Evolutionary conservation across 2,329 filamentous ascomycete genomes (phyloP).

Genomic region (Phoma herbarum): DNA sequence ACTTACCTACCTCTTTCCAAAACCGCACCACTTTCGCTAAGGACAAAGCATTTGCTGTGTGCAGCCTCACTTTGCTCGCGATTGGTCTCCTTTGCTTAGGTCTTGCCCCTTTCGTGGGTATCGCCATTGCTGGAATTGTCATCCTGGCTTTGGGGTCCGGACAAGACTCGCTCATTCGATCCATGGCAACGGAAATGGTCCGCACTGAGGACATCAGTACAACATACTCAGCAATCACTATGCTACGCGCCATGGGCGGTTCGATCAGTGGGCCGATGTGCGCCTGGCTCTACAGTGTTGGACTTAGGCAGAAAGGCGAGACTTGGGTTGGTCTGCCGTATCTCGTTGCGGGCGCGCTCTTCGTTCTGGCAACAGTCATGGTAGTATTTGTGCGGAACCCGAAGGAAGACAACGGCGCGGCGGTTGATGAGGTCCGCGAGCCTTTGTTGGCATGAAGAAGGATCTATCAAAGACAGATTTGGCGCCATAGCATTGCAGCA

Average conservation of each 20-base stretch:
- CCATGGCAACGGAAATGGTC: conserved; percentile 32
- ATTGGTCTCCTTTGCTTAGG: conserved; percentile 23
- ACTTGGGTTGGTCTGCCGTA: conserved; percentile 25
- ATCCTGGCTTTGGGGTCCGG: conserved; percentile 28
- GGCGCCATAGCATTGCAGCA: background rate
- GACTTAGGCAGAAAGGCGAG: conserved; percentile 6
- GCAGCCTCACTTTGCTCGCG: conserved; percentile 22
- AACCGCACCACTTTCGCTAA: conserved; percentile 10
- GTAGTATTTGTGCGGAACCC: background rate
- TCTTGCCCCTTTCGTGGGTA: conserved; percentile 20
- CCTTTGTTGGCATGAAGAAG: background rate
- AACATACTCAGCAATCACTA: conserved; percentile 33
- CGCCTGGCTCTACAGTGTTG: conserved; percentile 27
- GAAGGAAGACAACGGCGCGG: background rate
- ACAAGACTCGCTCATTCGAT: conserved; percentile 31
- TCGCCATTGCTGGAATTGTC: conserved; percentile 27
- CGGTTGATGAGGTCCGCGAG: background rate
- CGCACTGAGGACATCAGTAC: conserved; percentile 21
- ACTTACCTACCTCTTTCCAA: conserved; percentile 9
- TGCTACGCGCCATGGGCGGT: conserved; percentile 30
- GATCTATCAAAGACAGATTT: background rate
- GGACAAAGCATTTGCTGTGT: conserved; percentile 21
- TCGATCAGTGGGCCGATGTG: conserved; percentile 32
- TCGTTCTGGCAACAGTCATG: conserved; percentile 9
- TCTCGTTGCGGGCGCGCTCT: conserved; percentile 21